Percentiles rank a stretch among this genome's conserved stretches.
phyloP scores from a whole-genome alignment of 495 filamentous ascomycete genomes.

The Clohesyomyces aquaticus region DNA sequence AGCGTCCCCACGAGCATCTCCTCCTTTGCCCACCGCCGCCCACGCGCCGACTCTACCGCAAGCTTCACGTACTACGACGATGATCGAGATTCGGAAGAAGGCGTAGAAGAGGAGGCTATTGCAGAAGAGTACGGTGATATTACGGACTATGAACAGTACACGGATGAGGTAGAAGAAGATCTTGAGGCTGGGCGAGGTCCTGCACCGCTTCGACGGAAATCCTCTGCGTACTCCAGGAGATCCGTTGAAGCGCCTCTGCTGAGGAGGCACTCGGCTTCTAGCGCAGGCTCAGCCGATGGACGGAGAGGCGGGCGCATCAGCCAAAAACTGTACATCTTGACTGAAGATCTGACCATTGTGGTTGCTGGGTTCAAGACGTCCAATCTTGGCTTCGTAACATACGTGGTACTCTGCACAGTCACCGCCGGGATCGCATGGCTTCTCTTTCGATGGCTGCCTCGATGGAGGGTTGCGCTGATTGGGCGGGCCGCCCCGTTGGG shows the following conservation, averaged over 20 bases:
- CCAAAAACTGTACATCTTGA: constrained; percentile 90
- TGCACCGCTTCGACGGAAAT: constrained; percentile 53
- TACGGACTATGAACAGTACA: constrained; percentile 46
- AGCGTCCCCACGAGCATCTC: constrained; percentile 89
- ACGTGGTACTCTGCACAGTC: constrained; percentile 67
- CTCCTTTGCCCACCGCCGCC: constrained; percentile 79
- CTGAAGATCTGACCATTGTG: constrained; percentile 90
- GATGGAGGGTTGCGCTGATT: constrained; percentile 77
- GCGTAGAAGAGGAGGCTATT: constrained; percentile 54
- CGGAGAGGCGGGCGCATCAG: constrained; percentile 59
- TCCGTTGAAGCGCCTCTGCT: constrained; percentile 72
- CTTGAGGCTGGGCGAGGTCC: constrained; percentile 43
- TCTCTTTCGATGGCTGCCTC: constrained; percentile 84
- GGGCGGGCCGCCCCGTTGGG: constrained; percentile 68
- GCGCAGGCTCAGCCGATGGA: constrained; percentile 61
- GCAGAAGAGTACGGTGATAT: constrained; percentile 46
- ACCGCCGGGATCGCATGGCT: constrained; percentile 82
- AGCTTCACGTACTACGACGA: constrained; percentile 86
- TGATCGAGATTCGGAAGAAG: constrained; percentile 47
- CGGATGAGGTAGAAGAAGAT: constrained; percentile 30
- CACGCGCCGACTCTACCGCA: constrained; percentile 76
- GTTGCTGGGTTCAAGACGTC: constrained; percentile 88
- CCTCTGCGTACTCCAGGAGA: constrained; percentile 61
- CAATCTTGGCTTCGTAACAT: constrained; percentile 65
- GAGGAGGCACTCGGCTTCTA: constrained; percentile 58